phyloP scores from a whole-genome alignment of 1,284 basidiomycete species.

The Ustilago crameri region DNA sequence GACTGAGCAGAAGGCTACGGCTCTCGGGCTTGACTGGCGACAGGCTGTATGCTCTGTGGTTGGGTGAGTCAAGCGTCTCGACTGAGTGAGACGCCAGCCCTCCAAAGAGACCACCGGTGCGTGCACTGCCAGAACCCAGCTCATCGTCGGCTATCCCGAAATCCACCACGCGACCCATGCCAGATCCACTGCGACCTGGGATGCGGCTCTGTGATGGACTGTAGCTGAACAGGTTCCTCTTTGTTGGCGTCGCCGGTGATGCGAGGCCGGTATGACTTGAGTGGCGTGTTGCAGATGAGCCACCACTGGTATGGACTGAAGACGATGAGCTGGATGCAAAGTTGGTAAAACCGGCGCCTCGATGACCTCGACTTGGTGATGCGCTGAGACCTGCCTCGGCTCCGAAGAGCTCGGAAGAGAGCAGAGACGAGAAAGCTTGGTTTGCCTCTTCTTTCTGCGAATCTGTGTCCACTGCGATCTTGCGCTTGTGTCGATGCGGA shows the following conservation, averaged over 20 bases:
- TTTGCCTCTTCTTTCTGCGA: constrained; percentile 69
- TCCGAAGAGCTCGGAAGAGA: constrained; percentile 72
- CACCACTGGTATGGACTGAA: constrained; percentile 45
- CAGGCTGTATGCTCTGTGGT: constrained; percentile 87
- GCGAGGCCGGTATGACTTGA: constrained; percentile 35
- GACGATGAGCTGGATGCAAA: constrained; percentile 46
- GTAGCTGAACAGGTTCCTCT: constrained; percentile 71
- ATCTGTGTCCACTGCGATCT: constrained; percentile 59
- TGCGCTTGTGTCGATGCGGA: constrained; percentile 58
- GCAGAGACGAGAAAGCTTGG: constrained; percentile 71
- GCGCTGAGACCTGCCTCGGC: constrained; percentile 24
- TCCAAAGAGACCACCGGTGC: constrained; percentile 54
- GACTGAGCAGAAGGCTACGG: constrained; percentile 84
- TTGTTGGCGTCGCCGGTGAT: constrained; percentile 63
- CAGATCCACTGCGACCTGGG: constrained; percentile 43
- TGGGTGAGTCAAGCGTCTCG: constrained; percentile 71
- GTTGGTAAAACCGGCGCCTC: constrained; percentile 31
- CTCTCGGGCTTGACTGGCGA: constrained; percentile 88
- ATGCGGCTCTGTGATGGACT: constrained; percentile 49
- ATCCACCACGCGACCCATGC: constrained; percentile 37
- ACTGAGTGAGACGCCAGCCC: constrained; percentile 35
- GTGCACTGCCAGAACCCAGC: constrained; percentile 14
- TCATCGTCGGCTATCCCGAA: constrained; percentile 47
- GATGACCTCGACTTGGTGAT: constrained; percentile 34
- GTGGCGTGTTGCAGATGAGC: constrained; percentile 41